Conservation (phyloP, 2,329 filamentous ascomycete species). For the Didymella sp. region DNA sequence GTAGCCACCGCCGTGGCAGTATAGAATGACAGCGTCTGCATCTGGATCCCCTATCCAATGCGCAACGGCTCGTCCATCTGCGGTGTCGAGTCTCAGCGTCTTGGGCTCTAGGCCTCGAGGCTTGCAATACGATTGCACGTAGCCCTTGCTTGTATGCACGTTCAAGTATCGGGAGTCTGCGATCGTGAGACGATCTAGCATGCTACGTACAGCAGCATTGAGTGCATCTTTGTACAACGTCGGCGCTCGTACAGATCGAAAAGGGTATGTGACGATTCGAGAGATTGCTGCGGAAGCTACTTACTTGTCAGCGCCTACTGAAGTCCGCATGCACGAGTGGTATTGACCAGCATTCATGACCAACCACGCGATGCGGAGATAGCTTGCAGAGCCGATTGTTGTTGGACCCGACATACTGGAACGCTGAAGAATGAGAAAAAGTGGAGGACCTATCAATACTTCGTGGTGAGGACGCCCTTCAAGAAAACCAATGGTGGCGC, state of each 20-base stretch:
- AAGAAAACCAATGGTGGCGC: not conserved
- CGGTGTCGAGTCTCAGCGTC: constrained; percentile 13
- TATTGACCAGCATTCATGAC: constrained; percentile 3
- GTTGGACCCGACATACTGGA: constrained; percentile 17
- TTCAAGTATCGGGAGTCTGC: constrained; percentile 29
- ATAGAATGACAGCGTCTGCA: constrained; percentile 31
- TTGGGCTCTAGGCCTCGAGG: constrained; percentile 15
- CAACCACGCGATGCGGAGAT: constrained; percentile 30
- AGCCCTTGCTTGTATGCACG: constrained; percentile 22
- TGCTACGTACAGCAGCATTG: constrained; percentile 26
- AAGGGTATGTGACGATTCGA: constrained; percentile 28
- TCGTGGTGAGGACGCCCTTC: not conserved
- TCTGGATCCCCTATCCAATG: constrained; percentile 35
- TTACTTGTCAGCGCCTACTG: not conserved
- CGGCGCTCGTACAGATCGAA: constrained; percentile 23
- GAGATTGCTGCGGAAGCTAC: constrained; percentile 22
- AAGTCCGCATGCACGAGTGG: too few relatives aligned
- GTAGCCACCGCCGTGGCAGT: constrained; percentile 36
- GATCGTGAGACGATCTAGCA: constrained; percentile 28
- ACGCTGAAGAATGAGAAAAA: not conserved
- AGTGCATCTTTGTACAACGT: constrained; percentile 25
- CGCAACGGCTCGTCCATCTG: constrained; percentile 19
- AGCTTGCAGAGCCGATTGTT: constrained; percentile 37
- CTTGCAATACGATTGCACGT: constrained; percentile 27
- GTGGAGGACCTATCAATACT: not conserved